Evolutionary conservation across 495 filamentous ascomycete species (phyloP), one percentile per base, ranked within the genome.

Genomic region (Penicillium lividum): DNA sequence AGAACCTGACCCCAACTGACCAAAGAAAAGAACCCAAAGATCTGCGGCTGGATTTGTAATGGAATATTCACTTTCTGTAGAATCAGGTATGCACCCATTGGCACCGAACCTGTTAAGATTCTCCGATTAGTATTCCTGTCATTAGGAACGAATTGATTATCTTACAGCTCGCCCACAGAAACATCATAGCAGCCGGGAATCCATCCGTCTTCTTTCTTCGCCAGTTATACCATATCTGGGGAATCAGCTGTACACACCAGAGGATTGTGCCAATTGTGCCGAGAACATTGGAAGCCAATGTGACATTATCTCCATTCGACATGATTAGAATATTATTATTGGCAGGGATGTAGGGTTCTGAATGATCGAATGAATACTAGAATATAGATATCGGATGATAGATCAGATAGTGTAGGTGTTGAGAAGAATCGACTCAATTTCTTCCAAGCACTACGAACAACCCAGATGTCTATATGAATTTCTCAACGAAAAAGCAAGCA

Each of bases 191-290:
- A 0, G 79, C 83, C 5, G 89, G 89, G 1, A 92, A 75, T 0
- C 89, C 89, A 42, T 90, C 86, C 1, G 89, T 91, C 50, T 81
- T 81, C 63, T 92, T 92, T 10, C 73, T 77, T 9, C 77, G 74
- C 79, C 83, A 90, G 67, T 90, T 92, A 56, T 82, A 80, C 87
- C 87, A 91, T 72, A 90, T 87, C 59, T 83, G 81, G 2, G 81
- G 81, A 34, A 82, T 62, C 51, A 83, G 54, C 47, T 83, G 81
- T 56, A 83, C 67, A 56, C 80, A 83, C 78, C 80, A 83, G 30
- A 81, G 71, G n/a, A 82, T 68, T 0, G 80, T 83, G 2, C 81
- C 81, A 57, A 83, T 79, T 5, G 79, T 82, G 51, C 81, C 81
- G 22, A 83, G 72, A n/a, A 82, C 72, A 43, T 77, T 82, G 44